These are phyloP conservation scores for Penicillium steckii DNA, from an alignment of 495 filamentous ascomycete genomes.

Conservation along the genomic window DNA sequence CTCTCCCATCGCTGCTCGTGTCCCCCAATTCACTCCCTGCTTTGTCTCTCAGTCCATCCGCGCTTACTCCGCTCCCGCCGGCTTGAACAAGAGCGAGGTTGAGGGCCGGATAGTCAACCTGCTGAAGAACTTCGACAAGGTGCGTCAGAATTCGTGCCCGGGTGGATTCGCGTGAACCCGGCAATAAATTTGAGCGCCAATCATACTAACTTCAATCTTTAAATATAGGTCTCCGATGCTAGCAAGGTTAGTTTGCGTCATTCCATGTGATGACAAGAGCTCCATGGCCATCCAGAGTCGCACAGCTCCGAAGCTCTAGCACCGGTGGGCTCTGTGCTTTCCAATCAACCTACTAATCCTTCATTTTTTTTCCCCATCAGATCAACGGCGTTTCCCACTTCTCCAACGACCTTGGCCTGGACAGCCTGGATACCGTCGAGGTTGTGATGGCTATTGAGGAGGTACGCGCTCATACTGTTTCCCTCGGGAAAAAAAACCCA, in stretches of 20 bases:
- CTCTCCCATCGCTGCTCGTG: constrained; percentile 49
- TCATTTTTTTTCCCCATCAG: constrained; percentile 42
- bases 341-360: constrained; percentile 14
- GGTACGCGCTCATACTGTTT: constrained; percentile 52
- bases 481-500: constrained; percentile 12
- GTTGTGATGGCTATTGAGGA: constrained; percentile 99
- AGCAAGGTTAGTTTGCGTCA: constrained; percentile 62
- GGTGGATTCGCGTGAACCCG: constrained; percentile 10
- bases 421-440: constrained; percentile 97
- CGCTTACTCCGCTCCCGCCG: constrained; percentile 81
- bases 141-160: constrained; percentile 42
- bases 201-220: constrained; percentile 7
- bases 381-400: constrained; percentile 83
- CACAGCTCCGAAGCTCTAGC: background rate
- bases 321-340: background rate
- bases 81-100: constrained; percentile 77
- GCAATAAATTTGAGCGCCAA: constrained; percentile 11
- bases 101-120: constrained; percentile 91
- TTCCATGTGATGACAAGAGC: constrained; percentile 2
- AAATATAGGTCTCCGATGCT: constrained; percentile 66
- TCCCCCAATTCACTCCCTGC: constrained; percentile 46
- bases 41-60: constrained; percentile 61
- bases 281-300: background rate
- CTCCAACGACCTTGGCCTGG: constrained; percentile 90
- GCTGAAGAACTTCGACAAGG: constrained; percentile 96